Percentiles rank a stretch among this genome's conserved stretches.
phyloP scores from a whole-genome alignment of 345 rosid genomes.

The Firmiana major region DNA sequence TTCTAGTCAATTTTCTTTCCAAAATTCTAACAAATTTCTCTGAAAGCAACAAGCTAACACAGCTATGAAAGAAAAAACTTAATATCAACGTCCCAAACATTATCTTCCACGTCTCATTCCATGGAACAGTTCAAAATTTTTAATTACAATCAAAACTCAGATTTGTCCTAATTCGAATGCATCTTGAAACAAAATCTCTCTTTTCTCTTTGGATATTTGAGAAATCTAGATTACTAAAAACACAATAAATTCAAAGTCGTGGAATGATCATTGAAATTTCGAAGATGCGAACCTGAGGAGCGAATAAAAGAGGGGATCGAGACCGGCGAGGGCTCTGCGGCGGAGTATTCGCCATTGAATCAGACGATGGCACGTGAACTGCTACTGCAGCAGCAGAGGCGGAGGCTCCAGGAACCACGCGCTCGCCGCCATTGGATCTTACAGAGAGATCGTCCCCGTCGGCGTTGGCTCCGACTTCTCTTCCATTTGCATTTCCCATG shows the following conservation, averaged over 20 bases:
- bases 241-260: neutral
- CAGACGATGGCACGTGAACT: conserved; percentile 38
- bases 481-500: conserved; percentile 91
- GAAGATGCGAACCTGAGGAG: conserved; percentile 53
- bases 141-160: neutral
- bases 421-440: conserved; percentile 43
- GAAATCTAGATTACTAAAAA: neutral
- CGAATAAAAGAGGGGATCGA: conserved; percentile 59
- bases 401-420: conserved; percentile 5
- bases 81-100: neutral
- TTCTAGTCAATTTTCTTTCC: neutral
- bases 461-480: conserved; percentile 37
- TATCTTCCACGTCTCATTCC: neutral
- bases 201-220: neutral
- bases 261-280: neutral
- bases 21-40: neutral
- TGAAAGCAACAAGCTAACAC: neutral
- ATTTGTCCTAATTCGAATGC: neutral
- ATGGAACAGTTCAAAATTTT: neutral
- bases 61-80: neutral
- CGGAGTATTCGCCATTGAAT: conserved; percentile 44
- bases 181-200: neutral
- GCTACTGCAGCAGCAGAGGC: conserved; percentile 9
- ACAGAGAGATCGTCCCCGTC: conserved; percentile 25
- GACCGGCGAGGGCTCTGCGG: conserved; percentile 53